Base-by-base conservation (phyloP, 1,139 yeast species). In the Taiozyma sp. region DNA sequence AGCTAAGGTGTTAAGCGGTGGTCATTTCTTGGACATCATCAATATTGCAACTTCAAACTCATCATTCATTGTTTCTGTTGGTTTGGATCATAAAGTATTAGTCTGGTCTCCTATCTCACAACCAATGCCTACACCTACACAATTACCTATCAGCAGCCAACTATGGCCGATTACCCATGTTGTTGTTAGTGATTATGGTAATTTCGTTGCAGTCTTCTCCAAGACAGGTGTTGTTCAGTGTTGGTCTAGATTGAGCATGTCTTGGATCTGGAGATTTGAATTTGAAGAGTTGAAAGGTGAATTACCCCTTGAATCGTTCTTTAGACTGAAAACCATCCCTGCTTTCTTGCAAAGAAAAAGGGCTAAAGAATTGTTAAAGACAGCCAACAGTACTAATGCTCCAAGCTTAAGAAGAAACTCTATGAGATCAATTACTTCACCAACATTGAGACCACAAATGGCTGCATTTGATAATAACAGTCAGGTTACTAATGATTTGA, bases 91-190 rank as follows among this genome's bases (percentile, higher is more conserved):
- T 60, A 80, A 76, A 53, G 74, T 88, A 2, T 67, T 81, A 40
- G 79, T 87, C 12, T 88, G 96, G 96, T 82, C 89, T 1, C 95
- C 93, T 2, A 68, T 83, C 48, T 68, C 74, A 4, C 63, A 63
- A 19, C 87, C 70, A 55, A 57, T 62, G 59, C 83, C 73, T 53
- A 71, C 52, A 48, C 85, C 72, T 54, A 79, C 69, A 50, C 75
- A 58, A 51, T 70, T 72, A 28, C 80, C 78, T 14, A 62, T 70
- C 40, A 64, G 70, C 1, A 68, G 72, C 3, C 78, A 79, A 42
- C 71, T 82, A 47, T 83, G 93, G 88, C 96, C 96, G 0, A 74
- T 88, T 0, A 77, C 83, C 23, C 79, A 79, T 55, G 72, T 83
- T 14, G 78, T 78, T 29, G 71, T 87, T 55, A 81, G 89, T 54